A percentile compares a stretch with the other conserved stretches of the same genome.
These are phyloP conservation scores for Lecanicillium sp. DNA, from an alignment of 2,329 filamentous ascomycete genomes.

Conservation along the genomic window DNA sequence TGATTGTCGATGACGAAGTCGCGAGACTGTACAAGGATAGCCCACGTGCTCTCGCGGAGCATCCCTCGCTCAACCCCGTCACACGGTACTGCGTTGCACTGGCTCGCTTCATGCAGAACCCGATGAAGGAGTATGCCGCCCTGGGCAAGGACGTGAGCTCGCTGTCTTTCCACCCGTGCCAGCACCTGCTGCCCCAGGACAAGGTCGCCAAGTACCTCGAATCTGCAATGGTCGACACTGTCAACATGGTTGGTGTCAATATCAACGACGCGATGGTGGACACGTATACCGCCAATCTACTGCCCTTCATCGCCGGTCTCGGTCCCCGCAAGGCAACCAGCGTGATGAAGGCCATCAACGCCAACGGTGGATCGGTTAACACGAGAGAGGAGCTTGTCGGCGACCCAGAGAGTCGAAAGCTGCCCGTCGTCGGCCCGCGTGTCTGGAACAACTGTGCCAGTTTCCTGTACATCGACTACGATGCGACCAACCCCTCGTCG, in stretches of 20 bases:
- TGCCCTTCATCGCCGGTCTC: conserved; percentile 86
- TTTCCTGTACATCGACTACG: conserved; percentile 86
- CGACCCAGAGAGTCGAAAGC: conserved; percentile 71
- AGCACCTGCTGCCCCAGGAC: conserved; percentile 81
- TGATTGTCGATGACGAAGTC: conserved; percentile 93
- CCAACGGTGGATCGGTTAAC: conserved; percentile 79
- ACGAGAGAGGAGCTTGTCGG: conserved; percentile 85
- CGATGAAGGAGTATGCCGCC: conserved; percentile 92
- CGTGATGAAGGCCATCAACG: conserved; percentile 69
- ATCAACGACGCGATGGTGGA: conserved; percentile 87
- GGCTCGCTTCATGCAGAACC: conserved; percentile 88
- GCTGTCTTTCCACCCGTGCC: conserved; percentile 81
- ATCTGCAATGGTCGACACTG: conserved; percentile 97
- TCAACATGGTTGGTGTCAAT: conserved; percentile 92
- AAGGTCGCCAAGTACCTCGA: conserved; percentile 83
- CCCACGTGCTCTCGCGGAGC: conserved; percentile 68
- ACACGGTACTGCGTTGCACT: conserved; percentile 86
- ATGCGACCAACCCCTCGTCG: conserved; percentile 71
- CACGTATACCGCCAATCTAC: conserved; percentile 73
- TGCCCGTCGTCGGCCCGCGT: conserved; percentile 76
- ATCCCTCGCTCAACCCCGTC: conserved; percentile 71
- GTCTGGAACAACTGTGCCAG: conserved; percentile 97
- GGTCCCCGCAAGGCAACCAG: conserved; percentile 87
- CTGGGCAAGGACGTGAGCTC: conserved; percentile 84
- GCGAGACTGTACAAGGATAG: conserved; percentile 95